Evolutionary conservation across 164 flowering plant genomes (phyloP).

Genomic region (Berberis vulgaris): DNA sequence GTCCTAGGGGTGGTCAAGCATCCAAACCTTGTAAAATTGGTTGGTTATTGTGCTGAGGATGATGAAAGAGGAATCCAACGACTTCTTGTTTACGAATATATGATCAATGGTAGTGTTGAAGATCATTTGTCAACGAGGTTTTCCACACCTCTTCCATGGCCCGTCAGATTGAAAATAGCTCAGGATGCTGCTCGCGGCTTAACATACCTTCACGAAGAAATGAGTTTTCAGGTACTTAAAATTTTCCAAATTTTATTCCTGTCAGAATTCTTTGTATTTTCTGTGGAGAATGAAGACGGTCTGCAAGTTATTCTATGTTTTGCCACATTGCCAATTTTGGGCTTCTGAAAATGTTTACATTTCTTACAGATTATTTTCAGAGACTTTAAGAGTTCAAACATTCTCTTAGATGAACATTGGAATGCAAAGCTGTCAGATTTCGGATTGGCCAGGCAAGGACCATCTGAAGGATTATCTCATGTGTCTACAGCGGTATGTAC

Average conservation of each 20-base stretch:
- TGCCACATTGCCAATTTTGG: too few species aligned
- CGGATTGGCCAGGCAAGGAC: conserved; percentile 92
- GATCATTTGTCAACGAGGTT: conserved; percentile 63
- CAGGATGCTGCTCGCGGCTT: conserved; percentile 89
- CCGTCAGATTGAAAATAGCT: conserved; percentile 76
- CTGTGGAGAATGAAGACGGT: too few species aligned
- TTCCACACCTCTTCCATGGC: conserved; percentile 55
- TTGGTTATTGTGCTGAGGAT: conserved; percentile 91
- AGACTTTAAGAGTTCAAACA: conserved; percentile 90
- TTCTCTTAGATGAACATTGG: conserved; percentile 87
- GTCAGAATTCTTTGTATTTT: too few species aligned
- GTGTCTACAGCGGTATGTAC: conserved; percentile 88
- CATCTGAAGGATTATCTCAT: conserved; percentile 74
- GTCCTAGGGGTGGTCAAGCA: conserved; percentile 92
- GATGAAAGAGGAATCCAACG: conserved; percentile 95
- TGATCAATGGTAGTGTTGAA: conserved; percentile 83
- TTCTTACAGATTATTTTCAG: conserved; percentile 71
- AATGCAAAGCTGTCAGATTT: conserved; percentile 95
- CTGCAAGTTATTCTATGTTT: too few species aligned
- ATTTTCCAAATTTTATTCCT: too few species aligned
- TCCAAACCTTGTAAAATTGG: conserved; percentile 81
- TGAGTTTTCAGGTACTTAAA: conserved; percentile 76
- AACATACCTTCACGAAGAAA: conserved; percentile 78
- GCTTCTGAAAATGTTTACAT: not conserved
- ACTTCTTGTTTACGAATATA: conserved; percentile 72